Evolutionary conservation across 1,139 yeast species (phyloP), one percentile per base, ranked within the genome.

Genomic region (Saccharomyces hybrid): DNA sequence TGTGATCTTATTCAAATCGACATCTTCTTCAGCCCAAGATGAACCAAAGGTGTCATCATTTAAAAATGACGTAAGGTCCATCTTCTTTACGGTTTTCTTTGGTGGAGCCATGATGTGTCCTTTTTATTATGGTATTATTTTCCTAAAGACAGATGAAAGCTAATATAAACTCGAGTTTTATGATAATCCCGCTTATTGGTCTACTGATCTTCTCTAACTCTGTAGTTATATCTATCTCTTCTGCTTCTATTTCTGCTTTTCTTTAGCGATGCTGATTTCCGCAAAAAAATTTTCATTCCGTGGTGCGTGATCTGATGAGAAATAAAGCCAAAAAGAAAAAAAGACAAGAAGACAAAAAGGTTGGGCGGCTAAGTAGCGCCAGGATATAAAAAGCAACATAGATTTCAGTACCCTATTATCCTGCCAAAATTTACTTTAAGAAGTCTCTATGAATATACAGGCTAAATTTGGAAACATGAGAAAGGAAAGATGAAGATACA

Each of bases 11-110:
- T 83, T 78, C 72, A 84, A 75, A 70, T 85, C 90, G 54, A 86
- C 78, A 60, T 84, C 90, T 57, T 82, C 85, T 63, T 85, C 91
- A 48, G 89, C 91, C 89, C 93, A 86, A 54, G 86, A 84, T 57
- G 86, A 85, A 53, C 81, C 80, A 57, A 73, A 72, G 23, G 78
- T 61, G 23, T 78, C 81, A 65, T 78, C 82, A 57, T 73, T 72
- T 63, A 80, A 72, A 74, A 81, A 81, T 66, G 82, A 75, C 63
- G 74, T 75, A 68, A 79, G 74, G 70, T 78, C 81, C 82, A 79
- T 78, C 44, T 38, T 38, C 73, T 76, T 80, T 57, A 72, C 73
- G 55, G 82, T 83, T 58, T 75, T 75, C 69, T 77, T 78, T 66
- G 78, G 78, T 66, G 82, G 82, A 62, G 77, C 80, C 80, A 74